Evolutionary conservation across 2,329 filamentous ascomycete species (phyloP).

Genomic region (Harringtonia aguacate): DNA sequence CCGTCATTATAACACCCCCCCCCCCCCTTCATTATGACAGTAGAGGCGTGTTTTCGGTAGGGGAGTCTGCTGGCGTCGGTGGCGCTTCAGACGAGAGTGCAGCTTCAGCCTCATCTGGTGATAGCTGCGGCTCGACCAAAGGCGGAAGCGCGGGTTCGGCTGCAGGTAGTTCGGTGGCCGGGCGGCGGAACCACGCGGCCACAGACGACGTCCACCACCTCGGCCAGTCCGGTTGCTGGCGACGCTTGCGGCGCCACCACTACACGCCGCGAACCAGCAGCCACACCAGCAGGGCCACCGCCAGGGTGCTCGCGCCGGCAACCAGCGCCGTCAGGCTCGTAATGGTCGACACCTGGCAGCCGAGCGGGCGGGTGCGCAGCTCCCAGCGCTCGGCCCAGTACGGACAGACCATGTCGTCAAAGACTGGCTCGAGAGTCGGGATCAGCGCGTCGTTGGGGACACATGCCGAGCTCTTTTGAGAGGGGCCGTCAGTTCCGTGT

Average conservation of each 20-base stretch:
- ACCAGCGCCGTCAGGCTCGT: conserved; percentile 25
- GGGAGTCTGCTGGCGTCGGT: background rate
- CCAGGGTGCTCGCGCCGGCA: conserved; percentile 21
- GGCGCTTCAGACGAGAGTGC: too few relatives aligned
- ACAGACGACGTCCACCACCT: background rate
- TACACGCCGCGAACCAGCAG: conserved; percentile 10
- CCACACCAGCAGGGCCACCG: conserved; percentile 14
- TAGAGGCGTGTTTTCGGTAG: conserved; percentile 12
- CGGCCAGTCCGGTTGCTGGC: background rate
- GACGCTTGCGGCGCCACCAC: background rate
- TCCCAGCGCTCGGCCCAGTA: conserved; percentile 36
- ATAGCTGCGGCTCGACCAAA: too few relatives aligned
- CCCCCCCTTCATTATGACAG: conserved; percentile 5
- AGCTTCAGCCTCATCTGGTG: too few relatives aligned
- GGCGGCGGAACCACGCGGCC: too few relatives aligned
- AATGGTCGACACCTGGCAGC: conserved; percentile 31
- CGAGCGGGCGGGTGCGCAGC: conserved; percentile 25
- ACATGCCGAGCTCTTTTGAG: conserved; percentile 45
- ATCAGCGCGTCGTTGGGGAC: conserved; percentile 37
- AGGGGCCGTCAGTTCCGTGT: background rate
- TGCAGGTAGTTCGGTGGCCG: background rate
- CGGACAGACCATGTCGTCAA: conserved; percentile 39
- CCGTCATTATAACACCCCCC: too few relatives aligned
- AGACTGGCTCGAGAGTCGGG: conserved; percentile 38
- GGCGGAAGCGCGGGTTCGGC: too few relatives aligned